Conservation (phyloP, 208 protist genomes). For the Trypanosoma platydactyli region DNA sequence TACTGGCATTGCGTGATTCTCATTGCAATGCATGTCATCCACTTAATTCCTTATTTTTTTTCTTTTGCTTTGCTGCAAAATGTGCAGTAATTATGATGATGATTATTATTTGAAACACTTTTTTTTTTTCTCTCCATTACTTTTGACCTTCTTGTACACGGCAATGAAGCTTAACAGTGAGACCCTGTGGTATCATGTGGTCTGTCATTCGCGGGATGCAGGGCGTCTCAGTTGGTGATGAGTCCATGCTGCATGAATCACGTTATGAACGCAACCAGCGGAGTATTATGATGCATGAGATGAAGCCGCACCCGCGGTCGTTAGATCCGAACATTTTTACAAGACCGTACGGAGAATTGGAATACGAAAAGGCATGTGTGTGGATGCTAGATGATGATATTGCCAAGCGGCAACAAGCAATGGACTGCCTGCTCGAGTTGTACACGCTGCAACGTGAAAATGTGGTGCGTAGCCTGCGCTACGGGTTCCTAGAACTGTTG, state of each 20-base stretch:
- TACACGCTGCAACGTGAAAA: conserved; percentile 76
- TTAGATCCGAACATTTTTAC: conserved; percentile 67
- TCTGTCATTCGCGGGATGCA: conserved; percentile 66
- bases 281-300: conserved; percentile 74
- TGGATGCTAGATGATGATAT: conserved; percentile 67
- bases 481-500: conserved; percentile 56
- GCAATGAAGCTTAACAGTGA: neutral
- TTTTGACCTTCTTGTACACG: neutral
- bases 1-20: too few relatives aligned
- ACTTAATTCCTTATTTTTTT: too few relatives aligned
- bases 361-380: conserved; percentile 69
- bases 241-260: conserved; percentile 9
- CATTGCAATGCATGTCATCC: too few relatives aligned
- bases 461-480: conserved; percentile 46
- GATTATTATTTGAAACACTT: too few relatives aligned
- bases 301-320: conserved; percentile 52
- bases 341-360: conserved; percentile 56
- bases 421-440: conserved; percentile 64
- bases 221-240: conserved; percentile 36
- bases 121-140: neutral
- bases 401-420: conserved; percentile 53
- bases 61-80: too few relatives aligned
- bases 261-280: conserved; percentile 55
- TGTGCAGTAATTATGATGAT: too few relatives aligned
- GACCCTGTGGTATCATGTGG: conserved; percentile 54